Evolutionary conservation across 257 asterid species (phyloP), one percentile per base, ranked within the genome.

Genomic region (Jacaranda copaia): DNA sequence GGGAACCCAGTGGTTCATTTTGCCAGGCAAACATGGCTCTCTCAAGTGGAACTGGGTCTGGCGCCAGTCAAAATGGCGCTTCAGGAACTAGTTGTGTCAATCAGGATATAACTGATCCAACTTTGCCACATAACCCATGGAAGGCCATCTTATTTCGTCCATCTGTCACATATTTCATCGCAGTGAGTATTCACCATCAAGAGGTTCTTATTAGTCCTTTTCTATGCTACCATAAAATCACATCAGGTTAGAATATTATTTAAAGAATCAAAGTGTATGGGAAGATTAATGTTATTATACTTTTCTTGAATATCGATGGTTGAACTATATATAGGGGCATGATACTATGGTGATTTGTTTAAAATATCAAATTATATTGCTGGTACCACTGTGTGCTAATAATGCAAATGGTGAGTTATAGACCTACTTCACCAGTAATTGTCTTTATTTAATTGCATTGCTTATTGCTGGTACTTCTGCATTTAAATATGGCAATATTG

Each of bases 1-100:
- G 97, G 99, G 99, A 95, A 86, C 98, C 98, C 49, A 88, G 97
- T 75, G 99, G 99, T 81, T 90, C 96, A 25, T 90, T 95, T 87
- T 95, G 89, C 83, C 94, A 88, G 88, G 78, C 88, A 72, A 86
- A 72, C 83, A 82, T 74, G 62, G 80, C 84, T 82, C 77, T 84
- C 79, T 73, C 91, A 51, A 75, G 81, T 91, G 97, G 96, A 78
- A 57, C 81, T 77, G 92, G 81, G 70, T 75, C 91, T 75, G 80
- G 84, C 62, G 75, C 81, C 77, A 80, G 88, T 77, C 98, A 92
- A 82, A 92, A 87, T 91, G 99, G 97, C 86, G 86, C 88, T 76
- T 84, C 91, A 8, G 97, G 93, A 58, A 81, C 87, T 62, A 91
- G 84, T 86, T 94, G 91, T 77, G 86, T 88, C 62, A 95, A 85